Conservation (phyloP, 1,284 basidiomycete species). For the Hymenochaete sp. region DNA sequence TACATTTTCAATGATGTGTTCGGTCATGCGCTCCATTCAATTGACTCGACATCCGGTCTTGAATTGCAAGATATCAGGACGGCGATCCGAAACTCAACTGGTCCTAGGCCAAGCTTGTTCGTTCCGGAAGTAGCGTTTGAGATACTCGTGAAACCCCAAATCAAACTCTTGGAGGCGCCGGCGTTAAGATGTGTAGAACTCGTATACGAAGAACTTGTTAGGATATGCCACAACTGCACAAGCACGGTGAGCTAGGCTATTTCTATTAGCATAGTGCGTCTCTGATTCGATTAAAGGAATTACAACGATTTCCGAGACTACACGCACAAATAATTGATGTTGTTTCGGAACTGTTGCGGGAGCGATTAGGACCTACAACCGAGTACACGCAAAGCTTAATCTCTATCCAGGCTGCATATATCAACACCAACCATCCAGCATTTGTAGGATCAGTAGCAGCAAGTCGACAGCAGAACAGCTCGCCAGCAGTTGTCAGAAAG, state of each 20-base stretch:
- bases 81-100: constrained; percentile 97
- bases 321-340: constrained; percentile 94
- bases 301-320: constrained; percentile 93
- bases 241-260: constrained; percentile 51
- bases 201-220: constrained; percentile 98
- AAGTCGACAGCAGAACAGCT: constrained; percentile 31
- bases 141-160: constrained; percentile 95
- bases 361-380: constrained; percentile 92
- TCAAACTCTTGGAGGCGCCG: constrained; percentile 92
- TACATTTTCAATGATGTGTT: constrained; percentile 99
- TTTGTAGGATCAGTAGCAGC: constrained; percentile 71
- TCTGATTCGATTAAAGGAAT: constrained; percentile 54
- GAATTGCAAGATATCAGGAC: constrained; percentile 95
- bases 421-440: constrained; percentile 96
- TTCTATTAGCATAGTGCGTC: constrained; percentile 5
- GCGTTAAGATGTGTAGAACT: constrained; percentile 94
- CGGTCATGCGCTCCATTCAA: constrained; percentile 82
- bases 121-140: constrained; percentile 98
- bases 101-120: constrained; percentile 91
- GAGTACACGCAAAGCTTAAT: constrained; percentile 96
- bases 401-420: constrained; percentile 96
- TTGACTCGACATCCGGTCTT: constrained; percentile 88
- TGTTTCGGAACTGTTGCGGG: constrained; percentile 93
- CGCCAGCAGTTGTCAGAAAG: constrained; percentile 36
- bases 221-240: constrained; percentile 99